Evolutionary conservation across 176 grass and related monocot genomes (phyloP), one percentile per base, ranked within the genome.

Genomic region (Aegilops tauschii): DNA sequence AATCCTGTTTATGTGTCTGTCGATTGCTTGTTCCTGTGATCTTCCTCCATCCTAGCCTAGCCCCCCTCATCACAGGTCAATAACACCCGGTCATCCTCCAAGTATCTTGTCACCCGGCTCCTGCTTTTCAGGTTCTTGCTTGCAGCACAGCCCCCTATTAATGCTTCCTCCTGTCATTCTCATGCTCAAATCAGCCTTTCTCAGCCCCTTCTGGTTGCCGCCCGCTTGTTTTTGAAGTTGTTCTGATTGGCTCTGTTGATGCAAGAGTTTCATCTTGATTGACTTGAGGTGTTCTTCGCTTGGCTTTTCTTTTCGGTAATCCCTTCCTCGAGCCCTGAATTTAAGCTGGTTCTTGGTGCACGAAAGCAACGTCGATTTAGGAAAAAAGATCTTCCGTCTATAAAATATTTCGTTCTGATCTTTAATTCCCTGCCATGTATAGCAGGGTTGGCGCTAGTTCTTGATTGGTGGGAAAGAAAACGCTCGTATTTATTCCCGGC

Each of bases 101-200:
- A 8, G 66, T 90, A 30, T n/a, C 79, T 13, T 71, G 29, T 56
- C 65, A 14, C 37, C 37, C 18, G 39, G n/a, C 63, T 86, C 37
- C 54, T 70, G 12, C 8, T 87, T 74, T 31, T 21, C 75, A 31
- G 81, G 77, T 76, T 88, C 50, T 87, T 76, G 61, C 77, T 80
- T 84, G 68, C 29, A 9, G 21, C 36, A 58, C 21, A 69, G 36
- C 8, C 35, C 34, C 34, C 66, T 87, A 84, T 84, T 83, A 80
- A 87, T 83, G 42, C 42, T 71, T 34, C n/a, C 4, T 56, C 81
- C 39, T 31, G 31, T 45, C 77, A 3, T 45, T 67, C 18, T 44
- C 61, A 66, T 88, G 62, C 47, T 29, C 66, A 44, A 2, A 25
- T 12, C 37, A n/a, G 49, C 17, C 69, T 59, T 18, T 35, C 16